Evolutionary conservation across 305 asterid species (phyloP).

Genomic region (Caryopteris hybrid): DNA sequence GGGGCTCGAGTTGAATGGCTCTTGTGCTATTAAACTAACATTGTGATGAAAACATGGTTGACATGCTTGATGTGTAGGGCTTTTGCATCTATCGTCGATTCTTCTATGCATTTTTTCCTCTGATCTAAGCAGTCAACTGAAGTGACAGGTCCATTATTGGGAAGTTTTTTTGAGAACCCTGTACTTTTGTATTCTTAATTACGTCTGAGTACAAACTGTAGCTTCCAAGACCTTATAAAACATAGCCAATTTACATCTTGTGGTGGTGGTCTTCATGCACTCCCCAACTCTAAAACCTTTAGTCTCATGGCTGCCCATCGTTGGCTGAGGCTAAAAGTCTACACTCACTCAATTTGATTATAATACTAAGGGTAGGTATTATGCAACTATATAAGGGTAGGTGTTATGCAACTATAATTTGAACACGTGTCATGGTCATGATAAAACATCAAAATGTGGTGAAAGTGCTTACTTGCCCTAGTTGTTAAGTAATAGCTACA

Average conservation of each 20-base stretch:
- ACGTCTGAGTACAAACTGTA: not conserved
- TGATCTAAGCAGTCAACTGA: not conserved
- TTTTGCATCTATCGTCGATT: not conserved
- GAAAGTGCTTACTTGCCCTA: not conserved
- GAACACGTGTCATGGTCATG: not conserved
- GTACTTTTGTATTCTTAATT: not conserved
- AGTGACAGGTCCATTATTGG: not conserved
- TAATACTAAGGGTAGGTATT: no score
- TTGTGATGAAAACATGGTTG: not conserved
- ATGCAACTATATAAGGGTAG: no score
- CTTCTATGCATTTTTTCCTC: not conserved
- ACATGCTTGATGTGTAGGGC: not conserved
- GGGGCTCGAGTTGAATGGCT: not conserved
- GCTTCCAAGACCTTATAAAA: not conserved
- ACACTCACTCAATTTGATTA: no score
- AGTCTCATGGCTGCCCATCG: not conserved
- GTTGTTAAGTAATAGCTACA: not conserved
- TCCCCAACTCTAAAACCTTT: not conserved
- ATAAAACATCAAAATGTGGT: not conserved
- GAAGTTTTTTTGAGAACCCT: not conserved
- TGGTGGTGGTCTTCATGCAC: no score
- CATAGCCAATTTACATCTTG: not conserved
- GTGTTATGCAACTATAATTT: not conserved
- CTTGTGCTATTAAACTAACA: not conserved
- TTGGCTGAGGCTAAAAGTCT: not conserved